Conservation (phyloP, 139 green algal species). For the Chlorella sp. region DNA sequence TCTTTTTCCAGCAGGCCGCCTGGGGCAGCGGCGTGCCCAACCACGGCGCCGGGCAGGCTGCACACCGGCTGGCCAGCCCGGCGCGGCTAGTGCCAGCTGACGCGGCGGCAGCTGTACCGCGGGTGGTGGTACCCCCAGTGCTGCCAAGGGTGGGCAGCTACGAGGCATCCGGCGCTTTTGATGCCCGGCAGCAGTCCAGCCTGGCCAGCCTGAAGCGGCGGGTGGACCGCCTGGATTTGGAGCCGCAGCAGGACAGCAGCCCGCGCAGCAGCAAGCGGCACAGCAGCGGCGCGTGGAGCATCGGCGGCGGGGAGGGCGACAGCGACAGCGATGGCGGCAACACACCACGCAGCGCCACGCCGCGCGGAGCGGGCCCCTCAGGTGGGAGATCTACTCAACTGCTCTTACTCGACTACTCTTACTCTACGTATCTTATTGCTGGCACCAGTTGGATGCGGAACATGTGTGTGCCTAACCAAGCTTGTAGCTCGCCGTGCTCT, state of each 20-base stretch:
- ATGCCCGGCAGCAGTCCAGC: not conserved
- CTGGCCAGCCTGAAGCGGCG: slow-evolving; percentile 27
- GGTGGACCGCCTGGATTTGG: slow-evolving; percentile 10
- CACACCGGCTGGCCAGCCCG: not conserved
- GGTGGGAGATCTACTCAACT: no score
- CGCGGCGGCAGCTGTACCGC: not conserved
- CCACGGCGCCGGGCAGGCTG: not conserved
- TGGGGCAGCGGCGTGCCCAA: not conserved
- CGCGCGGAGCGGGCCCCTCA: not conserved
- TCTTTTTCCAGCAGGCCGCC: not conserved
- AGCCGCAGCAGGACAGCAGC: not conserved
- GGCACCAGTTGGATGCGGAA: no score
- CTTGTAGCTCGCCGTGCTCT: no score
- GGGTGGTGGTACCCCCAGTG: not conserved
- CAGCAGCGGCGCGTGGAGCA: slow-evolving; percentile 4
- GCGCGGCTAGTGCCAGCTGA: not conserved
- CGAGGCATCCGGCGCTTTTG: not conserved
- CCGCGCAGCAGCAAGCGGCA: slow-evolving; percentile 5
- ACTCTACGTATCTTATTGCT: no score
- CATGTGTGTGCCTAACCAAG: no score
- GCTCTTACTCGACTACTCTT: no score
- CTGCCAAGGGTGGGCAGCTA: no score
- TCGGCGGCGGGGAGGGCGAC: not conserved
- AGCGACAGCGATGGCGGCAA: not conserved
- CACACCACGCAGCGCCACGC: not conserved